Conservation (phyloP, 441 rosid species). For the Sinapis alba region DNA sequence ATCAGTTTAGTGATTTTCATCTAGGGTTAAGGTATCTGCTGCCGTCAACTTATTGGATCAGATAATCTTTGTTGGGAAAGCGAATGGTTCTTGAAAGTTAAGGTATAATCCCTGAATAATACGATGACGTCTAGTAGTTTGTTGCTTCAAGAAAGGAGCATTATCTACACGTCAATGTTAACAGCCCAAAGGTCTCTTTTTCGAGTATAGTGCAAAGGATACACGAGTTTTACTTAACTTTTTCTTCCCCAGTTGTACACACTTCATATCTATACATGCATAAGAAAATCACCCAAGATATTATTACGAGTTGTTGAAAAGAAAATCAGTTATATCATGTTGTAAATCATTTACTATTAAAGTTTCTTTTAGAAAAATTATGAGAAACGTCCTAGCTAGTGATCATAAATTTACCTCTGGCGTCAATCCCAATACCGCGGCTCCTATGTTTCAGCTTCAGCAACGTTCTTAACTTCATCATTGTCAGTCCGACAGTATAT, state of each 20-base stretch:
- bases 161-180: conserved; percentile 33
- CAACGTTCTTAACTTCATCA: background rate
- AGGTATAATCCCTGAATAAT: conserved; percentile 15
- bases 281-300: background rate
- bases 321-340: background rate
- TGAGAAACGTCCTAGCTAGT: background rate
- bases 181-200: conserved; percentile 32
- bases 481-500: background rate
- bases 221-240: conserved; percentile 29
- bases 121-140: conserved; percentile 32
- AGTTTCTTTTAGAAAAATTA: background rate
- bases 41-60: conserved; percentile 33
- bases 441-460: background rate
- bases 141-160: conserved; percentile 40
- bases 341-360: background rate
- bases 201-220: conserved; percentile 26
- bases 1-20: conserved; percentile 20
- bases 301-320: background rate
- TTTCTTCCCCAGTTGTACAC: conserved; percentile 19
- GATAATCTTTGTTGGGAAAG: conserved; percentile 3
- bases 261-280: background rate
- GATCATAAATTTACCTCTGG: background rate
- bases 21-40: conserved; percentile 26
- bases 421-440: background rate
- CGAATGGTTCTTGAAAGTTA: conserved; percentile 17